Evolutionary conservation across 495 filamentous ascomycete species (phyloP).

Genomic region (Hyphodiscus hymeniophilus): DNA sequence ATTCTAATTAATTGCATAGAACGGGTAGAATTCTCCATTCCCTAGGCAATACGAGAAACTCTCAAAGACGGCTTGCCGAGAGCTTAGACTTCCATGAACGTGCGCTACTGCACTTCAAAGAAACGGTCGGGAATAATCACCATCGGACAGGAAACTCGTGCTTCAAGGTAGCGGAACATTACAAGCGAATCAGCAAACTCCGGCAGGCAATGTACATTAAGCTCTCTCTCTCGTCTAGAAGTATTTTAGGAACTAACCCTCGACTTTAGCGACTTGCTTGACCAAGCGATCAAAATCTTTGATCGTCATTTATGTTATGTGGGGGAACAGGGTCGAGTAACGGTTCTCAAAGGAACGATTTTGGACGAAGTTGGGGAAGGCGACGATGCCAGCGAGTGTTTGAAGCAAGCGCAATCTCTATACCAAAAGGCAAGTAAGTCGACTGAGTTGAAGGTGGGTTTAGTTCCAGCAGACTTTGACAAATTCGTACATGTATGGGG

Average conservation of each 20-base stretch:
- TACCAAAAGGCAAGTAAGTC: too few relatives aligned
- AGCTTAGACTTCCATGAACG: slow-evolving; percentile 22
- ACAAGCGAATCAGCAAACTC: slow-evolving; percentile 14
- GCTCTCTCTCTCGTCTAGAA: slow-evolving; percentile 3
- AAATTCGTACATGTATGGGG: too few relatives aligned
- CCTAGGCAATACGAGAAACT: slow-evolving; percentile 23
- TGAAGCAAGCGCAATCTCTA: too few relatives aligned
- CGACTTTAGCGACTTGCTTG: too few relatives aligned
- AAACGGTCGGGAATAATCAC: slow-evolving; percentile 24
- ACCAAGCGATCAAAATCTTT: slow-evolving; percentile 20
- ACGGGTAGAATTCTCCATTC: slow-evolving; percentile 26
- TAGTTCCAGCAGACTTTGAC: too few relatives aligned
- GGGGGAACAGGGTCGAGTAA: too few relatives aligned
- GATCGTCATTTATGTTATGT: not conserved
- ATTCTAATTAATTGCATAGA: slow-evolving; percentile 10
- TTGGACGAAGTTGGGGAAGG: too few relatives aligned
- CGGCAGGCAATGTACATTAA: slow-evolving; percentile 23
- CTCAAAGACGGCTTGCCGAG: slow-evolving; percentile 20
- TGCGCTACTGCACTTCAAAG: slow-evolving; percentile 19
- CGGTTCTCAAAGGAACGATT: too few relatives aligned
- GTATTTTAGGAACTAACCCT: slow-evolving; percentile 15
- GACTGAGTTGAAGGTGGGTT: too few relatives aligned
- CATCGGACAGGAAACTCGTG: slow-evolving; percentile 22
- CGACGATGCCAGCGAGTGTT: too few relatives aligned
- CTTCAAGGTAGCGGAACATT: slow-evolving; percentile 27